Evolutionary conservation across 177 flowering plant genomes (phyloP), one percentile per base, ranked within the genome.

Genomic region (Vitis hybrid): DNA sequence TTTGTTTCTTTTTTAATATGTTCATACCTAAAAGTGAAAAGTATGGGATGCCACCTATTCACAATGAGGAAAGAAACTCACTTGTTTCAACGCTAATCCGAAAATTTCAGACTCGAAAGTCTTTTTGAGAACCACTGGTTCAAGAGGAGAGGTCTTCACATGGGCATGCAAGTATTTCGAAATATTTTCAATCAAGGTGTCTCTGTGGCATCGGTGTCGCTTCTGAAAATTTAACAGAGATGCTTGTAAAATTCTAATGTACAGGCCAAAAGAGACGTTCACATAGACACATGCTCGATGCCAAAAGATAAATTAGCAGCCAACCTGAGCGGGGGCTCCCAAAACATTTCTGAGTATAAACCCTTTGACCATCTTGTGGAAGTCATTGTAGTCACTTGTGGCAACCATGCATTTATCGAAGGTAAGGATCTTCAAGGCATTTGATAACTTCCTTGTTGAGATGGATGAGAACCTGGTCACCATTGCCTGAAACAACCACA

Each of bases 261-360:
- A 58, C 6, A 19, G 20, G 2, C 19, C 3, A 3, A 15, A 19
- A 57, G 3, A 58, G 1, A 45, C 14, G 2, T 56, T 13, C 3
- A 75, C 29, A 26, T 26, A 26, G 29, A 26, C 29, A 26, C 29
- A 26, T 39, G 48, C 48, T 26, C 29, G 9, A 5, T 39, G 48
- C 48, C 48, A 1, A 39, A 39, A 39, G 8, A 39, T 6, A 39
- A 39, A 39, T 39, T 39, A 39, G 10, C 33, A 72, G 26, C 70
- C 55, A 67, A 95, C 99, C 99, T 91, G 98, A 74, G 99, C 97
- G 82, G 56, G 82, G 49, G 95, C 66, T 61, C 97, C 94, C 78
- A 96, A 68, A 65, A 88, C 65, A 72, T 83, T 76, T 12, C 86
- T 67, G 51, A 96, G 80, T 26, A 96, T 48, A 66, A 75, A 66